Conservation (phyloP, 306 rosid species). For the Acacia confusa region DNA sequence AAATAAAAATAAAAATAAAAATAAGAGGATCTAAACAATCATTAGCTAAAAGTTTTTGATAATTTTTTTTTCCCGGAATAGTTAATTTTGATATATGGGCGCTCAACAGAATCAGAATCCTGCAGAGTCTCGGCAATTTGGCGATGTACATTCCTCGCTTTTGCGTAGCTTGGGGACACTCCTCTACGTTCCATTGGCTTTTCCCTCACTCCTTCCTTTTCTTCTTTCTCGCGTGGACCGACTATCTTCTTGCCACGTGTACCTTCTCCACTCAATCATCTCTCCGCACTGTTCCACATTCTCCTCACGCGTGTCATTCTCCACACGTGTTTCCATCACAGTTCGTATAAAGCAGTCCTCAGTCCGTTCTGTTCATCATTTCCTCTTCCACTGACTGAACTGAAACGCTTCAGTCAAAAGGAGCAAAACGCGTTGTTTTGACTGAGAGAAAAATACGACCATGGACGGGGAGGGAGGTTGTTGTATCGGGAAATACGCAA, state of each 20-base stretch:
- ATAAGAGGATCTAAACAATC: too few species aligned
- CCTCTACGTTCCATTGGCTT: conserved; percentile 23
- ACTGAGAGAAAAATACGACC: background rate
- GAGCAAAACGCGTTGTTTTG: background rate
- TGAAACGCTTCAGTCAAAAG: background rate
- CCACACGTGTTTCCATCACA: conserved; percentile 11
- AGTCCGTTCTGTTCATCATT: background rate
- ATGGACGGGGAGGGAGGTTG: conserved; percentile 66
- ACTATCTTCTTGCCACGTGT: conserved; percentile 25
- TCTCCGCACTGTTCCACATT: conserved; percentile 1
- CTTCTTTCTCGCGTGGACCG: background rate
- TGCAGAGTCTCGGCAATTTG: background rate
- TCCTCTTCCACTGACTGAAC: background rate
- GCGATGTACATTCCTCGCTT: background rate
- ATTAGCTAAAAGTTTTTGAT: too few species aligned
- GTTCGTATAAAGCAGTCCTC: conserved; percentile 31
- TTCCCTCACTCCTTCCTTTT: background rate
- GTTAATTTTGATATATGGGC: too few species aligned
- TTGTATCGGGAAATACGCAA: conserved; percentile 51
- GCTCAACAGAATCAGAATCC: background rate
- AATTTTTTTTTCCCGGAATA: too few species aligned
- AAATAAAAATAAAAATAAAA: too few species aligned
- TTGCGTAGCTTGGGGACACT: conserved; percentile 18
- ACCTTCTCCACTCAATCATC: conserved; percentile 29
- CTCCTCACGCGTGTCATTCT: background rate